These are phyloP conservation scores for Starmerella roubikii DNA, from an alignment of 805 yeast species.

Conservation along the genomic window DNA sequence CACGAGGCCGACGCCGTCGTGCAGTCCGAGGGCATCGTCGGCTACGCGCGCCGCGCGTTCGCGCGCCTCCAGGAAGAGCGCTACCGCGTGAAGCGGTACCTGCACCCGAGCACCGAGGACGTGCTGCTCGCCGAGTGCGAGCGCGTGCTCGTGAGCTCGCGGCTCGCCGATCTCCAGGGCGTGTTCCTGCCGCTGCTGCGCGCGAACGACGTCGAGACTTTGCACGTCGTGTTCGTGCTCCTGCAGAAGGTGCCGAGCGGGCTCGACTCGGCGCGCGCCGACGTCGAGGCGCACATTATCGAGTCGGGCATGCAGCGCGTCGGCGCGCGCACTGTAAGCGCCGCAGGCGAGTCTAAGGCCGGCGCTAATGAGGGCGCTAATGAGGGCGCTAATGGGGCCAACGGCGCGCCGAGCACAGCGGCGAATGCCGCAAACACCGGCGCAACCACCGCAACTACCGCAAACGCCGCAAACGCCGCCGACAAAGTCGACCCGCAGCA, in stretches of 20 bases:
- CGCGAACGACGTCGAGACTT: constrained; percentile 56
- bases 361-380: neutral
- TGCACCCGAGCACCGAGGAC: constrained; percentile 76
- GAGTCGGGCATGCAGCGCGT: constrained; percentile 48
- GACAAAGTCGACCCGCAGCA: constrained; percentile 50
- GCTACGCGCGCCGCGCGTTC: constrained; percentile 78
- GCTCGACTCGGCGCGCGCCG: constrained; percentile 59
- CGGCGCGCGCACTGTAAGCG: neutral
- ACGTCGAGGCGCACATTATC: constrained; percentile 61
- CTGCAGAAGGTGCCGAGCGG: constrained; percentile 69
- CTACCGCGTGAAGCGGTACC: constrained; percentile 57
- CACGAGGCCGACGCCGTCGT: constrained; percentile 57
- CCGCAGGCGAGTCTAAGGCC: neutral
- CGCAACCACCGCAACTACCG: no score
- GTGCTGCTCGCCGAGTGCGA: constrained; percentile 66
- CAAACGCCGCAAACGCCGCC: constrained; percentile 39
- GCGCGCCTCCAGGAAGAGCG: constrained; percentile 73
- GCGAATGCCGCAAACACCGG: neutral
- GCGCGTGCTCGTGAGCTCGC: constrained; percentile 61
- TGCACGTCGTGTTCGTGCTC: constrained; percentile 61
- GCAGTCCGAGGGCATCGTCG: constrained; percentile 66
- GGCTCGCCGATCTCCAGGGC: constrained; percentile 58
- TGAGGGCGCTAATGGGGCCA: neutral
- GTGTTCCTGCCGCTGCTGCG: constrained; percentile 68
- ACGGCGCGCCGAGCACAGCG: neutral